Percentiles rank a stretch among this genome's conserved stretches.
phyloP scores from a whole-genome alignment of 345 rosid genomes.

The Eucalyptus microcorys region DNA sequence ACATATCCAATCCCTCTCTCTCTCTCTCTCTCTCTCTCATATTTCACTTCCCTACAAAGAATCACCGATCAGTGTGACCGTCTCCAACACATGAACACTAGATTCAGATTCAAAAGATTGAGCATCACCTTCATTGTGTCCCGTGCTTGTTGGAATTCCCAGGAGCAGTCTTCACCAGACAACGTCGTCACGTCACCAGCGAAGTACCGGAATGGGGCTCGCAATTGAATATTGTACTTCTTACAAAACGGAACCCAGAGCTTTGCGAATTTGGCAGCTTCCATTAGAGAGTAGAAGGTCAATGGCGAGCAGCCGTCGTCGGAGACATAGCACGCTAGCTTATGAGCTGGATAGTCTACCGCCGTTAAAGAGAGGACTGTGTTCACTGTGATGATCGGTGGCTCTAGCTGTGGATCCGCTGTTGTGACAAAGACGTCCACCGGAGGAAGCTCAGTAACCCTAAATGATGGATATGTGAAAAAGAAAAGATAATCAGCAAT shows the following conservation, averaged over 20 bases:
- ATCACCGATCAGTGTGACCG: background rate
- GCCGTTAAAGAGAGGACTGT: constrained; percentile 46
- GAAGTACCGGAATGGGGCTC: constrained; percentile 80
- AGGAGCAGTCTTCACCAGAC: background rate
- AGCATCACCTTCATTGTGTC: constrained; percentile 28
- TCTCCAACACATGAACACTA: background rate
- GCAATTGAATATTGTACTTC: constrained; percentile 27
- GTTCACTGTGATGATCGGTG: constrained; percentile 31
- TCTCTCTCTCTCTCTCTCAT: background rate
- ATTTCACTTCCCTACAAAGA: background rate
- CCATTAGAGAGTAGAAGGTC: constrained; percentile 42
- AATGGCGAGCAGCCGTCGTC: constrained; percentile 52
- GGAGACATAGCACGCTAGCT: constrained; percentile 47
- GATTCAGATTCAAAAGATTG: background rate
- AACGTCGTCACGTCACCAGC: background rate
- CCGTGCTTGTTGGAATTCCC: constrained; percentile 39
- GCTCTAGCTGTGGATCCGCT: constrained; percentile 35
- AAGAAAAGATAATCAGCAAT: background rate
- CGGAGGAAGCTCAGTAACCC: constrained; percentile 38
- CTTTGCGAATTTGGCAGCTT: constrained; percentile 52
- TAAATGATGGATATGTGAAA: background rate
- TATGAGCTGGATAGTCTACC: constrained; percentile 41
- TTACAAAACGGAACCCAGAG: constrained; percentile 73
- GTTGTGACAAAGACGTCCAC: constrained; percentile 53
- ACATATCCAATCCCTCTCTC: background rate